These are phyloP conservation scores for Parmales sp. DNA, from an alignment of 108 stramenopile genomes.

Conservation along the genomic window DNA sequence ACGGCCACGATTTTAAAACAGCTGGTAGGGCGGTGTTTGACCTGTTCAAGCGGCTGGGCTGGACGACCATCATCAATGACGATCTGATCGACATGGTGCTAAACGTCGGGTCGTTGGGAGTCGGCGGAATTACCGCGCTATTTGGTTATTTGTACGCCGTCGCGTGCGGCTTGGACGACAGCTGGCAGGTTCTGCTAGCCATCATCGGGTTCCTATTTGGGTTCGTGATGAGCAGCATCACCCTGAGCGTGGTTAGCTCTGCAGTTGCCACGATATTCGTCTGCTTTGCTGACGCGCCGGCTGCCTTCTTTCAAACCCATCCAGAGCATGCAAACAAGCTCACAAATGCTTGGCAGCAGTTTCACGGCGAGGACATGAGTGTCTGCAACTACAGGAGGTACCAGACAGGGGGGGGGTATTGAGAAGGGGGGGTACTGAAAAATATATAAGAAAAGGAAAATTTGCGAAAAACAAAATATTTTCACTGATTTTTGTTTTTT, in stretches of 20 bases:
- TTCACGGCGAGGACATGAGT: background rate
- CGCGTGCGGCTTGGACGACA: background rate
- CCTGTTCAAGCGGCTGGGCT: conserved; percentile 14
- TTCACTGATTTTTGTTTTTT: too few relatives aligned
- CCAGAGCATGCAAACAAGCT: conserved; percentile 10
- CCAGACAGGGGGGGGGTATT: background rate
- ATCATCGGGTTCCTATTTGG: conserved; percentile 6
- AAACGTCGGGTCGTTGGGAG: background rate
- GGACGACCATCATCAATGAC: conserved; percentile 20
- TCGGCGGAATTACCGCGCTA: background rate
- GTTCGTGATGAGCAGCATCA: background rate
- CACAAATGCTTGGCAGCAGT: conserved; percentile 1
- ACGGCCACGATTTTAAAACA: conserved; percentile 16
- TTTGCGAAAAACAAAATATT: too few relatives aligned
- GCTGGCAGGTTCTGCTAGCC: background rate
- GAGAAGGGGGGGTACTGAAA: background rate
- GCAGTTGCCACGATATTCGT: conserved; percentile 28
- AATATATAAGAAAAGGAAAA: too few relatives aligned
- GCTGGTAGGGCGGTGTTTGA: conserved; percentile 15
- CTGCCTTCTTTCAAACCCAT: background rate
- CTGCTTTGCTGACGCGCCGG: conserved; percentile 22
- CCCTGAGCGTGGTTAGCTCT: conserved; percentile 9
- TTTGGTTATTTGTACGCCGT: background rate
- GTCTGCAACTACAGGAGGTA: background rate
- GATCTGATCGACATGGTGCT: conserved; percentile 18